Percentiles rank a stretch among this genome's conserved stretches.
Evolutionary conservation across 805 yeast genomes (phyloP).

Genomic region (Cephaloascus fragrans): DNA sequence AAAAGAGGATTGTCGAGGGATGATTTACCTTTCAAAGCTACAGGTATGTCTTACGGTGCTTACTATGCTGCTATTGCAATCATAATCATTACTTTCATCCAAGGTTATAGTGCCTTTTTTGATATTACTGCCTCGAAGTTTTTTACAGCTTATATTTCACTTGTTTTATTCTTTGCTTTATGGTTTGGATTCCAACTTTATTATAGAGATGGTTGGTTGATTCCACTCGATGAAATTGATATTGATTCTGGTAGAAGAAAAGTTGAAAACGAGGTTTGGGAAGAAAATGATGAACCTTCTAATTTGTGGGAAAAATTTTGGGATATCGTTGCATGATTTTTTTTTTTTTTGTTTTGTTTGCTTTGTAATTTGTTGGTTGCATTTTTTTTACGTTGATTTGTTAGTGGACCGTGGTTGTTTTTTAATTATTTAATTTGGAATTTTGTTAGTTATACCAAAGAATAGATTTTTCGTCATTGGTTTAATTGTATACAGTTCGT

Average conservation of each 20-base stretch:
- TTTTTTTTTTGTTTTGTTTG: too few relatives aligned
- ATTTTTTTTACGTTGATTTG: too few relatives aligned
- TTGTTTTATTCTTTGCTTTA: conserved; percentile 44
- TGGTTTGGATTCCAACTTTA: conserved; percentile 48
- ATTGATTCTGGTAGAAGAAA: conserved; percentile 60
- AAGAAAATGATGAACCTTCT: conserved; percentile 36
- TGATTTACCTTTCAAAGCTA: conserved; percentile 65
- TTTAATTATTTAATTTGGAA: too few relatives aligned
- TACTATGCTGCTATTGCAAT: conserved; percentile 51
- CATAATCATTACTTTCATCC: conserved; percentile 50
- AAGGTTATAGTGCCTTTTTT: conserved; percentile 63
- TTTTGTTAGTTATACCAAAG: too few relatives aligned
- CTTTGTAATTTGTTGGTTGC: neutral
- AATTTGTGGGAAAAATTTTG: conserved; percentile 48
- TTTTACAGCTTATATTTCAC: conserved; percentile 64
- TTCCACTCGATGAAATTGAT: conserved; percentile 53
- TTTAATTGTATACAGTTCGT: too few relatives aligned
- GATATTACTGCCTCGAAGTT: conserved; percentile 44
- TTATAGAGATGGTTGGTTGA: conserved; percentile 36
- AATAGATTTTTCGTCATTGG: too few relatives aligned
- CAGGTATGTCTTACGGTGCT: conserved; percentile 58
- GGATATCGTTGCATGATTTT: conserved; percentile 23
- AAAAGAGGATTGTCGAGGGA: conserved; percentile 58
- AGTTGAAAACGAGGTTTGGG: conserved; percentile 51
- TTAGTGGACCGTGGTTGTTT: too few relatives aligned